Base-by-base conservation (phyloP, 768 basidiomycete genomes). In the Dioszegia hungarica region DNA sequence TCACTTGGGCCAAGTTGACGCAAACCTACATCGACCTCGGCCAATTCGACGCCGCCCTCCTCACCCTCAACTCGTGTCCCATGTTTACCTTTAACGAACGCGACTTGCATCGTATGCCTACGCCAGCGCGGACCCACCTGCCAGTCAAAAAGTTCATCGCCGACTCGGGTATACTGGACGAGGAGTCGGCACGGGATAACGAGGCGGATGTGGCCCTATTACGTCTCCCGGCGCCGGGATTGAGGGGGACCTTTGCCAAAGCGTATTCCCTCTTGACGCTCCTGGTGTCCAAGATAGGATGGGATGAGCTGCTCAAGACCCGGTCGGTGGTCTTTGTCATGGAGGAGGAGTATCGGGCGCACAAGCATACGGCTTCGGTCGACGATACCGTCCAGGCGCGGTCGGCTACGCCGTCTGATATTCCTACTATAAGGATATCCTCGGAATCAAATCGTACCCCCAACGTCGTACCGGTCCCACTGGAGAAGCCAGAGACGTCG, bases 31-130 rank as follows among this genome's bases (percentile, higher is more conserved):
- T 97, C 44, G 93, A 97, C 59, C 78, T 88, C 41, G 85, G 85
- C 25, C 85, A 90, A 72, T 97, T 82, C 72, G 90, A 95, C 68
- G 86, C 87, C 52, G 65, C 92, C 0, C 79, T 98, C 14, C 80
- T 97, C 38, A 95, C 94, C 0, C 83, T 97, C 46, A 97, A 97
- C 73, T 97, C 93, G n/a, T 97, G 95, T 78, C 93, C 94, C 2
- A 98, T 99, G 95, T 99, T 99, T 78, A 98, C 95, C 8, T 98
- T 89, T 79, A 95, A 95, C 70, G 94, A 95, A 40, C 85, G 93
- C 20, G 95, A 99, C 75, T 81, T 86, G 2, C 95, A 99, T 73
- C 84, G 92, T 3, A 84, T 82, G 73, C 84, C 97, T 10, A 80
- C 87, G 1, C 85, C 92, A 17, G 79, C 86, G 1, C 84, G 86